These are phyloP conservation scores for Fusarium tricinctum DNA, from an alignment of 2,329 filamentous ascomycete genomes.

Conservation along the genomic window DNA sequence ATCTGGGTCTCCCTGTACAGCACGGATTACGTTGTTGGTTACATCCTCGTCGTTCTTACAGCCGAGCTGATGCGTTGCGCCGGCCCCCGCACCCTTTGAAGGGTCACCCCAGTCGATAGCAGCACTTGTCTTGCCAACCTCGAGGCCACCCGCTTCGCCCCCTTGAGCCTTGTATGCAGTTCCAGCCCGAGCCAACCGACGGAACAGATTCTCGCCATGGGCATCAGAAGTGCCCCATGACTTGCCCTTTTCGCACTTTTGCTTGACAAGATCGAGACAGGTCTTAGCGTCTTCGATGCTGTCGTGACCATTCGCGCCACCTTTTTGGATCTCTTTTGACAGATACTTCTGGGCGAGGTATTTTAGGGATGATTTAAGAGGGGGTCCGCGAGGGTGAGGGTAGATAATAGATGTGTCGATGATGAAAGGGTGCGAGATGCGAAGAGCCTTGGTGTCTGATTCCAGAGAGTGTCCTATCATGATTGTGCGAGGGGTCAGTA, in stretches of 20 bases:
- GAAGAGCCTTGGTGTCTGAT: constrained; percentile 85
- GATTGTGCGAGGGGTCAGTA: constrained; percentile 80
- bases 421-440: constrained; percentile 90
- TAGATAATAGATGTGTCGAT: constrained; percentile 92
- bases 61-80: constrained; percentile 69
- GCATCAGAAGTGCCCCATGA: constrained; percentile 85
- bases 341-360: constrained; percentile 91
- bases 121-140: constrained; percentile 74
- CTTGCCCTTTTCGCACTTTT: constrained; percentile 95
- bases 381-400: constrained; percentile 89
- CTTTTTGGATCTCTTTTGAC: constrained; percentile 87
- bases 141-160: constrained; percentile 66
- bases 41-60: constrained; percentile 73
- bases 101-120: constrained; percentile 93
- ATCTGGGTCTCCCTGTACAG: constrained; percentile 70
- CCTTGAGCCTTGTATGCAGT: constrained; percentile 73
- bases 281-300: constrained; percentile 93
- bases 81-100: constrained; percentile 67
- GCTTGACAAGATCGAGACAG: constrained; percentile 91
- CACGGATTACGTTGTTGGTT: constrained; percentile 67
- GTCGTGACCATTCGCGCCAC: constrained; percentile 82
- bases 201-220: constrained; percentile 90
- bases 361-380: constrained; percentile 91
- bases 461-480: constrained; percentile 86
- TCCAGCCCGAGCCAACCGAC: constrained; percentile 77